Percentiles rank a stretch among this genome's conserved stretches.
Evolutionary conservation across 164 flowering plant genomes (phyloP).

Genomic region (Aristolochia fimbriata): DNA sequence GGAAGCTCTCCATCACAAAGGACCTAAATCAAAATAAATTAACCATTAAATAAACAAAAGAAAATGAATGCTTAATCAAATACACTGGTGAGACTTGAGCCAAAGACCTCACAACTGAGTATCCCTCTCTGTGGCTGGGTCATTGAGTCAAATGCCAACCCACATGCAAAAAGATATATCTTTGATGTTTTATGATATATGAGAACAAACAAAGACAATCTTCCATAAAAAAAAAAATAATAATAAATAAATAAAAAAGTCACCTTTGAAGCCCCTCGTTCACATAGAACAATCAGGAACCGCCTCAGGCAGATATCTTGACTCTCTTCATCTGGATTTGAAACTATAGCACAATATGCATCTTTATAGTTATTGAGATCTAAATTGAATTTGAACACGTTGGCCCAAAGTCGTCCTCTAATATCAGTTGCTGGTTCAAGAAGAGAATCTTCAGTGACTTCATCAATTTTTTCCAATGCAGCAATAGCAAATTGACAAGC

Average conservation of each 20-base stretch:
- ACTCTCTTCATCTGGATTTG: constrained; percentile 95
- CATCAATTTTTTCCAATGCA: constrained; percentile 96
- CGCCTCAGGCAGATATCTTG: constrained; percentile 86
- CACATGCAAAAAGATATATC: neutral
- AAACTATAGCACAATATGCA: constrained; percentile 95
- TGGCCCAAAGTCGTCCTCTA: constrained; percentile 92
- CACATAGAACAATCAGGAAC: constrained; percentile 81
- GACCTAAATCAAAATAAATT: constrained; percentile 27
- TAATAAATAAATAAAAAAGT: too few species aligned
- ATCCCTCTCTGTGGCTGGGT: too few species aligned
- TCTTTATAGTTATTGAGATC: constrained; percentile 66
- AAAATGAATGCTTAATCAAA: too few species aligned
- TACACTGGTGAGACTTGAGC: neutral
- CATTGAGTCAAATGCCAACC: too few species aligned
- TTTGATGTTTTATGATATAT: neutral
- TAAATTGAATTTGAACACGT: constrained; percentile 79
- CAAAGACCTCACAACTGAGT: too few species aligned
- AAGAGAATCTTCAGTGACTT: constrained; percentile 35
- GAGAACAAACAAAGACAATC: neutral
- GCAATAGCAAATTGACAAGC: constrained; percentile 94
- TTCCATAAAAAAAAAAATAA: neutral
- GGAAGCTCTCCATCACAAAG: constrained; percentile 85
- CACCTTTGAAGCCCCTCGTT: constrained; percentile 75
- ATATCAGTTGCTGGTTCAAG: constrained; percentile 50
- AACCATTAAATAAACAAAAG: too few species aligned